phyloP scores from a whole-genome alignment of 1,139 yeast genomes.

The Candida sp. region DNA sequence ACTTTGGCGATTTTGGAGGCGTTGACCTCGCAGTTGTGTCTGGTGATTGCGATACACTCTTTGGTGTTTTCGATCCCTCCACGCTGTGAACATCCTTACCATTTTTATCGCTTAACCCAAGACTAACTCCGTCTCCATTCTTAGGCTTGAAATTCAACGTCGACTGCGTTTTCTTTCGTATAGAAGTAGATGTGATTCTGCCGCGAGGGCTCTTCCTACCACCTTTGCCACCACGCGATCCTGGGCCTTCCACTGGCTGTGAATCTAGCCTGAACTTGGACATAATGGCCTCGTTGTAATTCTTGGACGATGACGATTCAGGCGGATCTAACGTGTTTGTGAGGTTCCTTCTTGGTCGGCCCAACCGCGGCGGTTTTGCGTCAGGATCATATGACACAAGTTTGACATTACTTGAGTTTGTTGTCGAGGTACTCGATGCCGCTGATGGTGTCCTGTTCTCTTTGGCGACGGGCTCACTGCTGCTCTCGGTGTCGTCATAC shows the following conservation, averaged over 20 bases:
- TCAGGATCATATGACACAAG: slow-evolving; percentile 41
- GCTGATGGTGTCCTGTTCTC: neutral
- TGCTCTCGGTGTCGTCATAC: neutral
- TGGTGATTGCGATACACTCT: neutral
- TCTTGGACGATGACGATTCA: slow-evolving; percentile 30
- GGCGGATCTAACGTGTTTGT: slow-evolving; percentile 24
- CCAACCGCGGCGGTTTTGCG: slow-evolving; percentile 35
- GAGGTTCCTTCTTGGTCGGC: slow-evolving; percentile 38
- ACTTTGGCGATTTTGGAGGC: slow-evolving; percentile 7
- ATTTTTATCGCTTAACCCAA: neutral
- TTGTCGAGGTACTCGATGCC: neutral
- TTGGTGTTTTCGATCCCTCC: neutral
- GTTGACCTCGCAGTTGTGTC: neutral
- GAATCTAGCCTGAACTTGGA: slow-evolving; percentile 42
- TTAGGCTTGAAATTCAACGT: slow-evolving; percentile 16
- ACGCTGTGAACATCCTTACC: neutral
- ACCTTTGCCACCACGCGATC: slow-evolving; percentile 46
- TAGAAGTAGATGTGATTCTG: slow-evolving; percentile 25
- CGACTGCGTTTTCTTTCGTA: slow-evolving; percentile 25
- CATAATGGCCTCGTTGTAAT: slow-evolving; percentile 35
- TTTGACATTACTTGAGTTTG: slow-evolving; percentile 14
- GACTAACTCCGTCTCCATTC: neutral
- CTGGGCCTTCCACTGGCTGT: slow-evolving; percentile 47
- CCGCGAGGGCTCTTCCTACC: slow-evolving; percentile 30
- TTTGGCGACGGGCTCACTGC: neutral